phyloP scores from a whole-genome alignment of 768 basidiomycete species.

The Terana coerulea region DNA sequence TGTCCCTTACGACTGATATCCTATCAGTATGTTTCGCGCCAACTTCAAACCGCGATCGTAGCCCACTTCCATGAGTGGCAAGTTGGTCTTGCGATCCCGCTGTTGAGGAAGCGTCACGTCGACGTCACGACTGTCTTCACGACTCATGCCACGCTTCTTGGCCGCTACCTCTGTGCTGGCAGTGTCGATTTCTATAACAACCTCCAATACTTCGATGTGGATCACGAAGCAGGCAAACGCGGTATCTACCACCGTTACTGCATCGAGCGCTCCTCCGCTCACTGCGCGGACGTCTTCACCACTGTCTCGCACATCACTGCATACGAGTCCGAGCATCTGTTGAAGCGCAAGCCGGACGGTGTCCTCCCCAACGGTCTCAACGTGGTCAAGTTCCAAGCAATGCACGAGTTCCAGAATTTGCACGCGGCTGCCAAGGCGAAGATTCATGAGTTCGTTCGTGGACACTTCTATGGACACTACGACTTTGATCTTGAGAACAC shows the following conservation, averaged over 20 bases:
- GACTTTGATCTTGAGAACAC: constrained; percentile 95
- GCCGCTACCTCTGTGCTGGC: constrained; percentile 97
- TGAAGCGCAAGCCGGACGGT: constrained; percentile 97
- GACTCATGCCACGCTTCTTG: constrained; percentile 96
- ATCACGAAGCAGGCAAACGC: constrained; percentile 98
- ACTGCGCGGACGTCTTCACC: constrained; percentile 98
- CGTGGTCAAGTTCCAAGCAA: constrained; percentile 98
- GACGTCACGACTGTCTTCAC: constrained; percentile 99
- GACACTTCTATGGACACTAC: constrained; percentile 97
- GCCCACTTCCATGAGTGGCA: constrained; percentile 99
- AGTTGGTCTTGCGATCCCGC: constrained; percentile 90
- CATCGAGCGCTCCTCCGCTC: constrained; percentile 91
- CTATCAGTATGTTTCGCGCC: constrained; percentile 71
- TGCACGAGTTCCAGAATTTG: constrained; percentile 98
- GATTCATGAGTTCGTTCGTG: constrained; percentile 96
- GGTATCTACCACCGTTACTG: constrained; percentile 99
- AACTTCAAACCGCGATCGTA: constrained; percentile 82
- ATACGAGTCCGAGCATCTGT: constrained; percentile 91
- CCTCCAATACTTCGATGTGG: constrained; percentile 98
- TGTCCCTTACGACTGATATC: not conserved
- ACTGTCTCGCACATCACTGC: constrained; percentile 98
- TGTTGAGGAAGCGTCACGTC: constrained; percentile 94
- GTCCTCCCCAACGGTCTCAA: constrained; percentile 97
- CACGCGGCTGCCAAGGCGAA: constrained; percentile 94
- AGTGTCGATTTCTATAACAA: constrained; percentile 99